These are phyloP conservation scores for Xylaria palmicola DNA, from an alignment of 495 filamentous ascomycete species.

Conservation along the genomic window DNA sequence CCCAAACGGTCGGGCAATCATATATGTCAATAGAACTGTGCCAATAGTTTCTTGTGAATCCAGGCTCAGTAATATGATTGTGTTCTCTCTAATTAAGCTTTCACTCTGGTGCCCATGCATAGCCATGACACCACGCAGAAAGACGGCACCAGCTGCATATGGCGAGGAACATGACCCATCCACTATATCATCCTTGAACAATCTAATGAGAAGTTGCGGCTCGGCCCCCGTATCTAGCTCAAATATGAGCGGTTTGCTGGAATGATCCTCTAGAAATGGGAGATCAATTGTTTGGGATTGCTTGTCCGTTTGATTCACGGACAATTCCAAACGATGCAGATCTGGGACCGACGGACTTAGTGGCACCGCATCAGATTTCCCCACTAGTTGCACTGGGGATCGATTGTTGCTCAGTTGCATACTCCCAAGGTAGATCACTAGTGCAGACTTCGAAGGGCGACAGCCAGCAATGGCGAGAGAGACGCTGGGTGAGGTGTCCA, in stretches of 20 bases:
- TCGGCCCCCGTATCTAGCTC: conserved; percentile 19
- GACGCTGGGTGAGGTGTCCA: not conserved
- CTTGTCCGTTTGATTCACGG: conserved; percentile 19
- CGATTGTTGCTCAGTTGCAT: not conserved
- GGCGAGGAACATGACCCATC: not conserved
- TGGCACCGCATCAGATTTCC: not conserved
- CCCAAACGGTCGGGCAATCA: conserved; percentile 27
- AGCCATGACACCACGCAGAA: conserved; percentile 16
- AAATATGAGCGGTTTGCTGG: conserved; percentile 31
- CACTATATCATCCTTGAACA: not conserved
- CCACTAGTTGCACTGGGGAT: not conserved
- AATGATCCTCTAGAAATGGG: conserved; percentile 30
- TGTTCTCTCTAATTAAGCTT: conserved; percentile 32
- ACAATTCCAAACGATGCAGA: conserved; percentile 7
- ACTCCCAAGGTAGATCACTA: not conserved
- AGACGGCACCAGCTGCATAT: not conserved
- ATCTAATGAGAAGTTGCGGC: conserved; percentile 8
- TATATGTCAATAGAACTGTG: conserved; percentile 29
- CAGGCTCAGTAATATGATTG: conserved; percentile 29
- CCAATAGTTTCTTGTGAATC: conserved; percentile 29
- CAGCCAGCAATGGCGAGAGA: not conserved
- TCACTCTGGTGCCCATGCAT: conserved; percentile 26
- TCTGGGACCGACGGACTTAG: not conserved
- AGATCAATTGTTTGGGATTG: conserved; percentile 18
- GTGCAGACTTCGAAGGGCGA: not conserved